Percentiles rank a stretch among this genome's conserved stretches.
These are phyloP conservation scores for Lentinula aciculospora DNA, from an alignment of 768 basidiomycete genomes.

Conservation along the genomic window DNA sequence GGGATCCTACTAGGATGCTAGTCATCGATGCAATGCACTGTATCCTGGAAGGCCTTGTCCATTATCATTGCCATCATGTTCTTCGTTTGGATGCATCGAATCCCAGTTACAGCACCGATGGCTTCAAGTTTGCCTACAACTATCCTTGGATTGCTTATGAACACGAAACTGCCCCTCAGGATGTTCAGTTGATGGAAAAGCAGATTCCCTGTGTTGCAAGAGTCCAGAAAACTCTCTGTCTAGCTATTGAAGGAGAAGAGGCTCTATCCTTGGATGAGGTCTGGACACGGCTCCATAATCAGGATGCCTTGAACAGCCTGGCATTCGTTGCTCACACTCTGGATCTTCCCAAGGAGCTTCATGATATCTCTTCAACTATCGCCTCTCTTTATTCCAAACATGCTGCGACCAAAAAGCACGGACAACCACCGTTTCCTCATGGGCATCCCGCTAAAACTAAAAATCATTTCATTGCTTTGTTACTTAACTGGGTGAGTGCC, in stretches of 20 bases:
- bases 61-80: constrained; percentile 22
- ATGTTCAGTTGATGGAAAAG: background rate
- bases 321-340: background rate
- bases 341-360: background rate
- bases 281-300: background rate
- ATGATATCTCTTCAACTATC: background rate
- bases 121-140: background rate
- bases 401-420: background rate
- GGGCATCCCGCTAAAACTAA: background rate
- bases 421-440: background rate
- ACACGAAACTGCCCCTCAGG: background rate
- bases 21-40: constrained; percentile 37
- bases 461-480: constrained; percentile 5
- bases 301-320: background rate
- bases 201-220: background rate
- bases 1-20: constrained; percentile 24
- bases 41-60: constrained; percentile 26
- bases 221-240: background rate
- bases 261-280: background rate
- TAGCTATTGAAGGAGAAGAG: background rate
- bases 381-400: background rate
- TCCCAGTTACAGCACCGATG: background rate
- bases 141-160: background rate
- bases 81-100: constrained; percentile 1
- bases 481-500: background rate